phyloP scores from a whole-genome alignment of 768 basidiomycete genomes.

The Boletus sp. region DNA sequence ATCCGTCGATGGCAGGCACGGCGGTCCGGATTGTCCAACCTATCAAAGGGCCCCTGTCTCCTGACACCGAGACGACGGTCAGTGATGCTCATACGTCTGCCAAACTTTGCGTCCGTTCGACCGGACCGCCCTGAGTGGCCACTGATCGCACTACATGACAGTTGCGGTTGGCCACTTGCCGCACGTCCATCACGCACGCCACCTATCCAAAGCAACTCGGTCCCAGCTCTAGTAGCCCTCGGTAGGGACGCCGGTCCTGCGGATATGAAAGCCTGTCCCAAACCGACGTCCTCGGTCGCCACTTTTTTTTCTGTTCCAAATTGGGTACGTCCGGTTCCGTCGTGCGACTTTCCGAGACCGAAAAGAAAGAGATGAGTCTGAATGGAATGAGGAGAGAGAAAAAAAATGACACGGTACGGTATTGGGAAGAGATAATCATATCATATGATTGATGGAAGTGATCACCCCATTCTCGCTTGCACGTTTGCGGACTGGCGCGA shows the following conservation, averaged over 20 bases:
- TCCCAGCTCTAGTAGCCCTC: neutral
- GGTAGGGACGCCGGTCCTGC: neutral
- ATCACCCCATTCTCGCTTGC: neutral
- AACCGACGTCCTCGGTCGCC: neutral
- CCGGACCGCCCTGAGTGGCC: neutral
- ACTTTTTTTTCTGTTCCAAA: neutral
- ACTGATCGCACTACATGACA: neutral
- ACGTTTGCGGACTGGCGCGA: neutral
- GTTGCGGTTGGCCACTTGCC: neutral
- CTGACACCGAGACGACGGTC: too few species aligned
- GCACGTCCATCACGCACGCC: neutral
- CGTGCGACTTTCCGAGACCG: slow-evolving; percentile 4
- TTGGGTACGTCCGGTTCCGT: slow-evolving; percentile 7
- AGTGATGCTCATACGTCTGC: too few species aligned
- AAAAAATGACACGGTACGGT: neutral
- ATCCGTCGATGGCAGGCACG: neutral
- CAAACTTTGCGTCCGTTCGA: neutral
- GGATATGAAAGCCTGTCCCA: neutral
- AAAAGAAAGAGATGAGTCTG: neutral
- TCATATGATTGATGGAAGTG: neutral
- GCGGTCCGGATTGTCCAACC: neutral
- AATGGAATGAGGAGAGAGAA: neutral
- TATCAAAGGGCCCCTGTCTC: too few species aligned
- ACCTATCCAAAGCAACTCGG: neutral
- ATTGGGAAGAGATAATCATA: neutral